Evolutionary conservation across 768 basidiomycete genomes (phyloP).

Genomic region (Lactarius vividus): DNA sequence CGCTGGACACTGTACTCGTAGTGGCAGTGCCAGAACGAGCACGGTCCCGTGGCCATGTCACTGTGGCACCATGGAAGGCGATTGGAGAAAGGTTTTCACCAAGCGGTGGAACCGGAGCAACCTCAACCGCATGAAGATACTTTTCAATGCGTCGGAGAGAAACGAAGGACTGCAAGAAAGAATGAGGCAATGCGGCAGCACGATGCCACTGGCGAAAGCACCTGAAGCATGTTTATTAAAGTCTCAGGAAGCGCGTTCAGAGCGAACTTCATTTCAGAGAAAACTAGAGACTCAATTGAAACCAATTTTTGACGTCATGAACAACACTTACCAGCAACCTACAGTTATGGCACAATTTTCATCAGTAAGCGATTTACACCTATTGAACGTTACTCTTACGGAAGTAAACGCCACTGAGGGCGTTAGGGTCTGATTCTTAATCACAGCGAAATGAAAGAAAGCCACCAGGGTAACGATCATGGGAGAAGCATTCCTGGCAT

Average conservation of each 20-base stretch:
- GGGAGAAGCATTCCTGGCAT: constrained; percentile 43
- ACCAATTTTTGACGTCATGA: neutral
- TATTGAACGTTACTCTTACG: constrained; percentile 30
- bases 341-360: neutral
- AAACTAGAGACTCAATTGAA: constrained; percentile 46
- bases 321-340: constrained; percentile 43
- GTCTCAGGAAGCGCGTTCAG: constrained; percentile 88
- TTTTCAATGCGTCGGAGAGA: constrained; percentile 90
- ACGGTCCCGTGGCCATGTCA: constrained; percentile 89
- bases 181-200: constrained; percentile 7
- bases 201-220: constrained; percentile 29
- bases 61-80: constrained; percentile 77
- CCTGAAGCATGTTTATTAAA: constrained; percentile 86
- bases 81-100: constrained; percentile 57
- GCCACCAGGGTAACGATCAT: constrained; percentile 50
- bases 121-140: constrained; percentile 75
- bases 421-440: constrained; percentile 64
- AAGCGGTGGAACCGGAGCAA: constrained; percentile 58
- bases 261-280: constrained; percentile 84
- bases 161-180: constrained; percentile 56
- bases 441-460: constrained; percentile 64
- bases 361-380: neutral
- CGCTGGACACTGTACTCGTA: constrained; percentile 51
- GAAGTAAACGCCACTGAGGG: constrained; percentile 82
- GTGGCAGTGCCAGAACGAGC: constrained; percentile 31